Conservation (phyloP, 179 eudicot genomes). For the Gypsophila paniculata region DNA sequence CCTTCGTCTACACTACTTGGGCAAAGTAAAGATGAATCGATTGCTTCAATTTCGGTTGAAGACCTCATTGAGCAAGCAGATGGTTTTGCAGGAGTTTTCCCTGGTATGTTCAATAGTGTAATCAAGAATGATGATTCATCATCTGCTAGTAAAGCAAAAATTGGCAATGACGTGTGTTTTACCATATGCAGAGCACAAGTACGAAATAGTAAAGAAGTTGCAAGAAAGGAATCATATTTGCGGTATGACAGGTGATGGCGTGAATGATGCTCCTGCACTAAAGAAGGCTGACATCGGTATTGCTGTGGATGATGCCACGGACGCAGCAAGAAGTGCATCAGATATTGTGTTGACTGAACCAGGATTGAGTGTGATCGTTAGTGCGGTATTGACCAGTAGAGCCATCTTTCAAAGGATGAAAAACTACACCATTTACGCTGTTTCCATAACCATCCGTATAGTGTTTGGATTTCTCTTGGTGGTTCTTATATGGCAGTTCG, state of each 20-base stretch:
- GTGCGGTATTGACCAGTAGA: slow-evolving; percentile 77
- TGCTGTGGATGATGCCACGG: slow-evolving; percentile 87
- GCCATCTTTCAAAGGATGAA: slow-evolving; percentile 96
- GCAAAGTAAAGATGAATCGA: slow-evolving; percentile 53
- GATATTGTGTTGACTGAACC: slow-evolving; percentile 91
- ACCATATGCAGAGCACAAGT: slow-evolving; percentile 64
- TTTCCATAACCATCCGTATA: slow-evolving; percentile 84
- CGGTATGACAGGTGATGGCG: slow-evolving; percentile 96
- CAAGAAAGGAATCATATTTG: slow-evolving; percentile 82
- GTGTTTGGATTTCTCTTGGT: slow-evolving; percentile 77
- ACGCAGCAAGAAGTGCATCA: slow-evolving; percentile 84
- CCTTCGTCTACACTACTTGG: slow-evolving; percentile 80
- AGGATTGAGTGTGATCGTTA: slow-evolving; percentile 75
- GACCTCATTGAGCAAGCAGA: slow-evolving; percentile 87
- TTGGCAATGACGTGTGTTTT: background rate
- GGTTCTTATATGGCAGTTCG: slow-evolving; percentile 71
- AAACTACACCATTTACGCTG: slow-evolving; percentile 84
- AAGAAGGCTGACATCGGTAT: slow-evolving; percentile 89
- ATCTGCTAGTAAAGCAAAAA: background rate
- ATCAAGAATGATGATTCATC: background rate
- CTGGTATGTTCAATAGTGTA: slow-evolving; percentile 37
- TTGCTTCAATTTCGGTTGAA: slow-evolving; percentile 57
- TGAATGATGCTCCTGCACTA: slow-evolving; percentile 86
- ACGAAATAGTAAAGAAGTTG: slow-evolving; percentile 78
- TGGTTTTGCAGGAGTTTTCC: slow-evolving; percentile 94